Percentiles rank a stretch among this genome's conserved stretches.
These are phyloP conservation scores for Diplosphaera chodatii DNA, from an alignment of 139 green algal species.

Conservation along the genomic window DNA sequence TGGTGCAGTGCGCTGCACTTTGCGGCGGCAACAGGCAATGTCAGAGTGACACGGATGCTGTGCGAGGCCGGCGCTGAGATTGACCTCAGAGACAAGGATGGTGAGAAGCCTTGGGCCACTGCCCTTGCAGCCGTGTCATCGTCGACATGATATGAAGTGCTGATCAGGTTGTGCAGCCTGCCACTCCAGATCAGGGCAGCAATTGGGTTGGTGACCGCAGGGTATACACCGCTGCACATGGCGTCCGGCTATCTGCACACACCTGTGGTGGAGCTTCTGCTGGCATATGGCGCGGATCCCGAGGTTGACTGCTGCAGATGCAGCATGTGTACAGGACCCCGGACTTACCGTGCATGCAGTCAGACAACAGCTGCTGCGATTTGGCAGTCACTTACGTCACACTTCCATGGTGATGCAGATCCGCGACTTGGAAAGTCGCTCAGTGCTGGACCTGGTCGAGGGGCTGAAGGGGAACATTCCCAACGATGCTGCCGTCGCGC, in stretches of 20 bases:
- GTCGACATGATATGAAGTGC: no score
- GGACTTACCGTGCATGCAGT: no score
- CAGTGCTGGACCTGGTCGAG: constrained; percentile 65
- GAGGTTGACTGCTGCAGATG: constrained; percentile 11
- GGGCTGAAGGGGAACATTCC: constrained; percentile 53
- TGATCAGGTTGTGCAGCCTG: no score
- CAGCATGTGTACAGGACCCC: no score
- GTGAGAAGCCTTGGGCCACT: constrained; percentile 13
- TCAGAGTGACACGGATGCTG: constrained; percentile 49
- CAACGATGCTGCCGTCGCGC: constrained; percentile 39
- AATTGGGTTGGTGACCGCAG: no score
- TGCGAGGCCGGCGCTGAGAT: constrained; percentile 62
- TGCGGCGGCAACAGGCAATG: constrained; percentile 57
- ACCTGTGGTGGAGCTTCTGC: constrained; percentile 43
- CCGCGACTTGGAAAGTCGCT: constrained; percentile 34
- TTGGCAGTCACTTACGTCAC: background rate
- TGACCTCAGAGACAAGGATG: constrained; percentile 72
- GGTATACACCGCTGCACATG: constrained; percentile 84
- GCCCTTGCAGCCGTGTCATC: background rate
- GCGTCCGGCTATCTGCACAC: constrained; percentile 71
- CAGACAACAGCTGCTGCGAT: background rate
- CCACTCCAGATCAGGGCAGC: no score
- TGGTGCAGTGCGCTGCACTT: constrained; percentile 72
- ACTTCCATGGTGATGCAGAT: background rate
- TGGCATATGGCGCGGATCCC: constrained; percentile 58